Conservation (phyloP, 768 basidiomycete genomes). For the Podaxis rugospora region DNA sequence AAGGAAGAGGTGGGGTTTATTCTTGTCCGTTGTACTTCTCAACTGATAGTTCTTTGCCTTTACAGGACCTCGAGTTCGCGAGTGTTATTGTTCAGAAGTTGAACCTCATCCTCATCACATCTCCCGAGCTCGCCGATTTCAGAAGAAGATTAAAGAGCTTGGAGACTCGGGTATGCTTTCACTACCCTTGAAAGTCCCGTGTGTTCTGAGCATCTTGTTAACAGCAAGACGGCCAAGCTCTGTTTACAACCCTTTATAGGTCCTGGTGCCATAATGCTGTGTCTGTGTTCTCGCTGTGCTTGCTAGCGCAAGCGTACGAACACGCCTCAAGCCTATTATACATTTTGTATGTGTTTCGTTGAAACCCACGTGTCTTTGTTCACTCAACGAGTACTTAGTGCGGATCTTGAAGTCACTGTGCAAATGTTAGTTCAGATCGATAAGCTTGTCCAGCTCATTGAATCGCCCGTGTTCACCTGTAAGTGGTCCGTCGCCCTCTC, state of each 20-base stretch:
- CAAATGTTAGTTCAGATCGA: constrained; percentile 93
- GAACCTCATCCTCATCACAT: constrained; percentile 94
- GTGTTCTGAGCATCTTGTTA: neutral
- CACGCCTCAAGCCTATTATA: constrained; percentile 95
- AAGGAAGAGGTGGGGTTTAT: constrained; percentile 80
- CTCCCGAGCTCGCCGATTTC: constrained; percentile 94
- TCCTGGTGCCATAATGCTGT: constrained; percentile 99
- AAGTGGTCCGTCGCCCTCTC: constrained; percentile 19
- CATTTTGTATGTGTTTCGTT: constrained; percentile 65
- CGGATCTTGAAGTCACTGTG: constrained; percentile 95
- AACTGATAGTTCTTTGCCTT: neutral
- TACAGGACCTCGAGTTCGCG: constrained; percentile 93
- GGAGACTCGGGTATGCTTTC: constrained; percentile 73
- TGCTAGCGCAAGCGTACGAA: constrained; percentile 97
- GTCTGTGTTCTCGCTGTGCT: constrained; percentile 91
- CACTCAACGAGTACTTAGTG: constrained; percentile 41
- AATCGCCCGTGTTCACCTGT: constrained; percentile 99
- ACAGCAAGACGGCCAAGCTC: constrained; percentile 91
- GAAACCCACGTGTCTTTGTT: neutral
- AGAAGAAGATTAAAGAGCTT: constrained; percentile 88
- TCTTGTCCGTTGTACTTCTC: neutral
- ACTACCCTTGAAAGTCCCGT: neutral
- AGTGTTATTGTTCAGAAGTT: constrained; percentile 97
- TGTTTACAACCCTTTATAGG: constrained; percentile 91
- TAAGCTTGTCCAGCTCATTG: constrained; percentile 95